phyloP scores from a whole-genome alignment of 352 stramenopile species.

The Globisporangium orthogonon region DNA sequence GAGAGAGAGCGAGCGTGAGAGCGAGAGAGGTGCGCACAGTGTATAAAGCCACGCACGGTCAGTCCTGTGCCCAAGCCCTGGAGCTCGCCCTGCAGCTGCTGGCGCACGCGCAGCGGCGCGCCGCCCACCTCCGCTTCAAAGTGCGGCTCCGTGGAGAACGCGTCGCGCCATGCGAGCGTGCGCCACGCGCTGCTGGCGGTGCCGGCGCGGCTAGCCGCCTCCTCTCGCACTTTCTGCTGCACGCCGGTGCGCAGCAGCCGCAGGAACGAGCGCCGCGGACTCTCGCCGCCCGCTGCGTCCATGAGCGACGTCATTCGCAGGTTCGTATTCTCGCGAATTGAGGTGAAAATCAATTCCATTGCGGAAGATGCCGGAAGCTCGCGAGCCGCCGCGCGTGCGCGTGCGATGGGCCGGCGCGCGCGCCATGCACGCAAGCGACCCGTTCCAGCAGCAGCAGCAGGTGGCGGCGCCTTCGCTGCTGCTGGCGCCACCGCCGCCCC shows the following conservation, averaged over 20 bases:
- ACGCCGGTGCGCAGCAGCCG: slow-evolving; percentile 58
- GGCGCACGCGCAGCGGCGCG: slow-evolving; percentile 49
- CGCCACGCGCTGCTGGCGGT: slow-evolving; percentile 26
- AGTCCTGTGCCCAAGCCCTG: slow-evolving; percentile 75
- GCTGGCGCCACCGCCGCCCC: slow-evolving; percentile 5
- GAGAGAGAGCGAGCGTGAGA: background rate
- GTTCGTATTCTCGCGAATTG: too few species aligned
- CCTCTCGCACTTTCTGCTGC: slow-evolving; percentile 34
- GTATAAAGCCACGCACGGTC: slow-evolving; percentile 22
- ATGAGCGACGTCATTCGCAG: too few species aligned
- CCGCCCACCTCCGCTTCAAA: slow-evolving; percentile 46
- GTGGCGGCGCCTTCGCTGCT: background rate
- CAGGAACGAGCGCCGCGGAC: slow-evolving; percentile 26
- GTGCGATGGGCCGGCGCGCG: slow-evolving; percentile 26
- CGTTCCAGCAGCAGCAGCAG: slow-evolving; percentile 3
- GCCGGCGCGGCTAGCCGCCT: background rate
- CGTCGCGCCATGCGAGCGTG: slow-evolving; percentile 71
- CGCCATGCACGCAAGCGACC: slow-evolving; percentile 9
- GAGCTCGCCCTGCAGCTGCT: slow-evolving; percentile 74
- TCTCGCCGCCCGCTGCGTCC: background rate
- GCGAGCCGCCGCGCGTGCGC: slow-evolving; percentile 13
- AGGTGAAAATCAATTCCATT: background rate
- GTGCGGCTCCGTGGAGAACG: slow-evolving; percentile 55
- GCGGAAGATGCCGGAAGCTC: background rate
- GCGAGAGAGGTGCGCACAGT: background rate